Evolutionary conservation across 23 red algal species (phyloP).

Genomic region (Gracilariopsis chorda): DNA sequence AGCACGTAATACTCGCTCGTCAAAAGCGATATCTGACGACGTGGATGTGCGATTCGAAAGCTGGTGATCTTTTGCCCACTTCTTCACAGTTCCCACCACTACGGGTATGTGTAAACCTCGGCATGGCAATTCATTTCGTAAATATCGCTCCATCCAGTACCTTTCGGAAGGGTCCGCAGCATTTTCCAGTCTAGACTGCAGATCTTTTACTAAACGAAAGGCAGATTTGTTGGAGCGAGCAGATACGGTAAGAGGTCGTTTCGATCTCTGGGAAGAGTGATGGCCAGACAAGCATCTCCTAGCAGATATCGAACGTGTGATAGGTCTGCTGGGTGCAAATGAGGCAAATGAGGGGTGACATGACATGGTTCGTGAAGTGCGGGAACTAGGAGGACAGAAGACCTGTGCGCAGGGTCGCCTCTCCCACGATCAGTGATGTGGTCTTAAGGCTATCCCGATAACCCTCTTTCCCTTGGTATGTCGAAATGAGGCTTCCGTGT

Average conservation of each 20-base stretch:
- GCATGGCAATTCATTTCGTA: constrained; percentile 12
- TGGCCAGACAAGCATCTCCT: neutral
- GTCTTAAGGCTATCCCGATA: too few relatives aligned
- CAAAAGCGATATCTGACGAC: neutral
- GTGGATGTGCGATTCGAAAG: neutral
- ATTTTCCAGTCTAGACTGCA: neutral
- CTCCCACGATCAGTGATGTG: too few relatives aligned
- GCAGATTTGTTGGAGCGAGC: neutral
- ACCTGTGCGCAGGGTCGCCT: too few relatives aligned
- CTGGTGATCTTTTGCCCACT: neutral
- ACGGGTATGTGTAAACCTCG: neutral
- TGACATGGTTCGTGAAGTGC: too few relatives aligned
- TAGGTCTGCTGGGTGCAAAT: neutral
- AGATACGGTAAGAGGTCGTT: neutral
- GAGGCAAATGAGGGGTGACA: too few relatives aligned
- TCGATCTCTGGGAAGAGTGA: neutral
- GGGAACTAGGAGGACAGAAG: too few relatives aligned
- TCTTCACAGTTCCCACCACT: neutral
- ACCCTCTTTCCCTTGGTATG: too few relatives aligned
- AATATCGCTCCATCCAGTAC: neutral
- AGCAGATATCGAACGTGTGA: neutral
- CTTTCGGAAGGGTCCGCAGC: neutral
- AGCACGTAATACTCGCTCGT: neutral
- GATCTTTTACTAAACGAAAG: neutral
- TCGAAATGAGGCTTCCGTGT: too few relatives aligned